Evolutionary conservation across 805 yeast genomes (phyloP), one percentile per base, ranked within the genome.

Genomic region (Nakazawaea laoshanensis): DNA sequence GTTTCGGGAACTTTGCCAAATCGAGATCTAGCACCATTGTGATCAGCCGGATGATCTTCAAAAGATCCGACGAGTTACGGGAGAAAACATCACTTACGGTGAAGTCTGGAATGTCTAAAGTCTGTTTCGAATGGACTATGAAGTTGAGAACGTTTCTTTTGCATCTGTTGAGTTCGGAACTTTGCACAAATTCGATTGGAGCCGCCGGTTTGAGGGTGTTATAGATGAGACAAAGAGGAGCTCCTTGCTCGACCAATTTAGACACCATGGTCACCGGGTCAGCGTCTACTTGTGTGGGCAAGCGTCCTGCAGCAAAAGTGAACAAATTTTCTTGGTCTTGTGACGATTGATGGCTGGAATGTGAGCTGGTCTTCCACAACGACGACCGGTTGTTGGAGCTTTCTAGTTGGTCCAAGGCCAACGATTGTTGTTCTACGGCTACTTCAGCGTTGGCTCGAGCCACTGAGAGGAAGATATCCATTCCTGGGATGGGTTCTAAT

Each of bases 251-350:
- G 48, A 92, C 77, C 21, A 92, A 61, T 43, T 85, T 78, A 75
- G 95, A 83, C 27, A 92, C 52, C 41, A 86, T 88, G 2, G 96
- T 86, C 2, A 84, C 96, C 3, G 97, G 96, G 52, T 92, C 99
- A 48, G 84, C 81, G 42, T 71, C 70, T 39, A 71, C 67, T 42
- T 70, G 74, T 4, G 82, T 82, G 4, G 89, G 94, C 27, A 78
- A 63, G 11, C 80, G 77, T 19, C 94, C 94, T 39, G 81, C 82
- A 30, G 81, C 74, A 55, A 74, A 83, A 5, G 86, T 83, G 47
- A 60, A 61, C 28, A 71, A 50, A 35, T 65, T 63, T 42, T 57
- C 65, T 32, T 40, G 45, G 13, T 45, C 45, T 4, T 43, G 32
- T n/a, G 34, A 30, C 4, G 39, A 29, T 4, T 33, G 29, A 25